A percentile compares a stretch with the other conserved stretches of the same genome.
Conservation (phyloP, 805 yeast genomes). For the Teunomyces aglyptinius region DNA sequence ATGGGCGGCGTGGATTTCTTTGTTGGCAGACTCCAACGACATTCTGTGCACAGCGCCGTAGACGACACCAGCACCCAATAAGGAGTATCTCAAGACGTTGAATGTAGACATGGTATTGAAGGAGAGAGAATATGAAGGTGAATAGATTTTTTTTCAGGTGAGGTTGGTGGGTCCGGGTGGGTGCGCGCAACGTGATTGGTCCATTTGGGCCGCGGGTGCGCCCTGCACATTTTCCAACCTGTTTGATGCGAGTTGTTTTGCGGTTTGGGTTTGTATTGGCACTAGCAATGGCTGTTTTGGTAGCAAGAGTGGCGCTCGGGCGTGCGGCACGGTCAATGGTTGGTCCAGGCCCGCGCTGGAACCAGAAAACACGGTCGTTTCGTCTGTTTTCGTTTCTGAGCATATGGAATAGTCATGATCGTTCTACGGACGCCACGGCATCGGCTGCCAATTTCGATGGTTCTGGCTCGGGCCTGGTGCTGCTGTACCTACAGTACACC, state of each 20-base stretch:
- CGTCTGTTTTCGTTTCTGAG: constrained; percentile 21
- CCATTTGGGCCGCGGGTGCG: background rate
- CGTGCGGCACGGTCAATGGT: background rate
- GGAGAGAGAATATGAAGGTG: background rate
- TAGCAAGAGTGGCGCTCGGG: constrained; percentile 7
- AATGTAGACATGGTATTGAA: constrained; percentile 30
- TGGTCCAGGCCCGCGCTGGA: background rate
- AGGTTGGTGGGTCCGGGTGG: background rate
- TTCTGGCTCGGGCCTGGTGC: constrained; percentile 16
- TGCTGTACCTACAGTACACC: constrained; percentile 37
- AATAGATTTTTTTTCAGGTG: background rate
- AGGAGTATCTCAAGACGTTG: constrained; percentile 89
- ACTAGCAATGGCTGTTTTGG: constrained; percentile 11
- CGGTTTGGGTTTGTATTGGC: background rate
- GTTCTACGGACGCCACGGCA: constrained; percentile 16
- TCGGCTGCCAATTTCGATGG: constrained; percentile 18
- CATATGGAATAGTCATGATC: constrained; percentile 5
- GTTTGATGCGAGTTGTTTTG: no score
- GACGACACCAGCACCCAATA: constrained; percentile 81
- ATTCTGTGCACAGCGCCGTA: constrained; percentile 88
- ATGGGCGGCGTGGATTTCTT: constrained; percentile 53
- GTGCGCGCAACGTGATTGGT: constrained; percentile 5
- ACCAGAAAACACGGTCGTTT: background rate
- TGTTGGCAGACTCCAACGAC: constrained; percentile 59
- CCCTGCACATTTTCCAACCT: no score